These are phyloP conservation scores for Teratosphaeriaceae sp. DNA, from an alignment of 2,329 filamentous ascomycete genomes.

Conservation along the genomic window DNA sequence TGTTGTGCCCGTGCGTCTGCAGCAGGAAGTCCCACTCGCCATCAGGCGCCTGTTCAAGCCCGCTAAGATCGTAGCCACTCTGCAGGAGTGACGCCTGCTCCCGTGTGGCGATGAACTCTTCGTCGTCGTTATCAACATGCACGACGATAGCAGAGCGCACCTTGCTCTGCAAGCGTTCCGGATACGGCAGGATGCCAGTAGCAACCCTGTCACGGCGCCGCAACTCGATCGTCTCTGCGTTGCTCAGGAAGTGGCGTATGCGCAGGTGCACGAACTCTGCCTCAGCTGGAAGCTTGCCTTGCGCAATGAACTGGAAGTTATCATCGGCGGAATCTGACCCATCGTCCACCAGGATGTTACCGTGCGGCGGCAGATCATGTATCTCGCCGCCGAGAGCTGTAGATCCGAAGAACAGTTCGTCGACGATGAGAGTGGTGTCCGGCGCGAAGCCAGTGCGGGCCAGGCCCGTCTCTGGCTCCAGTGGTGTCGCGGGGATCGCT, in stretches of 20 bases:
- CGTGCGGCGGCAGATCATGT: slow-evolving; percentile 5
- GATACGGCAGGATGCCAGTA: slow-evolving; percentile 27
- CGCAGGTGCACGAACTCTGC: slow-evolving; percentile 23
- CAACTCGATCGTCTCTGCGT: slow-evolving; percentile 14
- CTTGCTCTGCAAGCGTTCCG: slow-evolving; percentile 13
- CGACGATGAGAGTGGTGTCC: slow-evolving; percentile 18
- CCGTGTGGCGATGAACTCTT: slow-evolving; percentile 19
- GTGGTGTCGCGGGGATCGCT: no score
- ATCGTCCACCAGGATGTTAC: slow-evolving; percentile 10
- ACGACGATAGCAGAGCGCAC: slow-evolving; percentile 27
- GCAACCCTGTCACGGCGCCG: slow-evolving; percentile 17
- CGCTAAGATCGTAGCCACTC: slow-evolving; percentile 2
- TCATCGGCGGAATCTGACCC: slow-evolving; percentile 10
- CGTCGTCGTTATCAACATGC: slow-evolving; percentile 11
- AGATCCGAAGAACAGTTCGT: slow-evolving; percentile 30
- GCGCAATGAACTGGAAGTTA: slow-evolving; percentile 19
- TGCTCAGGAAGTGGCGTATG: slow-evolving; percentile 21
- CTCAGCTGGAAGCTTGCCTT: slow-evolving; percentile 13
- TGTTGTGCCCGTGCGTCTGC: slow-evolving; percentile 16
- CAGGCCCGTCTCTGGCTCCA: no score
- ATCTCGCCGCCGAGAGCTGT: slow-evolving; percentile 22
- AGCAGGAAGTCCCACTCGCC: slow-evolving; percentile 23
- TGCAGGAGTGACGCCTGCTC: slow-evolving; percentile 20
- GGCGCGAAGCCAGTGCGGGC: slow-evolving; percentile 13
- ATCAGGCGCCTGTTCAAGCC: slow-evolving; percentile 6